These are phyloP conservation scores for Ogataea nakhonphanomensis DNA, from an alignment of 805 yeast species.

Conservation along the genomic window DNA sequence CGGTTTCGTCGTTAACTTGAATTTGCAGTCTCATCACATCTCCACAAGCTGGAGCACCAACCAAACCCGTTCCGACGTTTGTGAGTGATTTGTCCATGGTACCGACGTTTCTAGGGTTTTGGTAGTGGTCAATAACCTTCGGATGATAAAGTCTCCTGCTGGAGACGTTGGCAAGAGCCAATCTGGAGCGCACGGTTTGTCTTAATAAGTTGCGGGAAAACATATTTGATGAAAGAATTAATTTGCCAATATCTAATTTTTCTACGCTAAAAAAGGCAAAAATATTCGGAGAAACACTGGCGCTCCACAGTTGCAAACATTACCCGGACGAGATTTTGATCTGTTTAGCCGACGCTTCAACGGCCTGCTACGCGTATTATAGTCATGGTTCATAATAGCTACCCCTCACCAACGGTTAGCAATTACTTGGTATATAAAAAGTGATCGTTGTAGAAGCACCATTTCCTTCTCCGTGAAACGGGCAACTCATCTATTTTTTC, in stretches of 20 bases:
- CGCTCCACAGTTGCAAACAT: background rate
- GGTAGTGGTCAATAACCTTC: conserved; percentile 92
- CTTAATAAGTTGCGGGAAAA: conserved; percentile 21
- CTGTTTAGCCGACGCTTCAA: conserved; percentile 1
- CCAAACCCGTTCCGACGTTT: conserved; percentile 93
- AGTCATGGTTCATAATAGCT: background rate
- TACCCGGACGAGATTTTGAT: conserved; percentile 4
- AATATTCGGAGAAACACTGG: too few relatives aligned
- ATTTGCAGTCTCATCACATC: conserved; percentile 98
- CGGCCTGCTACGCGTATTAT: background rate
- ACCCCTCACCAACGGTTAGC: conserved; percentile 7
- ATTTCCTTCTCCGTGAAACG: background rate
- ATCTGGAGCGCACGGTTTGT: conserved; percentile 12
- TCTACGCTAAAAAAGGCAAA: too few relatives aligned
- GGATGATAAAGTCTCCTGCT: conserved; percentile 64
- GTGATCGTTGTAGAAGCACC: too few relatives aligned
- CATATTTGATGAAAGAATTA: conserved; percentile 9
- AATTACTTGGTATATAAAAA: background rate
- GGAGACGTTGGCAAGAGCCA: conserved; percentile 6
- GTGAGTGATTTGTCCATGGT: conserved; percentile 72
- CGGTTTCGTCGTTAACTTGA: conserved; percentile 85
- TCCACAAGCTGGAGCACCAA: conserved; percentile 99
- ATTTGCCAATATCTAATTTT: background rate
- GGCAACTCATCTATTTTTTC: background rate
- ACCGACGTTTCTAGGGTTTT: conserved; percentile 96